Conservation (phyloP, 2,329 filamentous ascomycete genomes). For the Pseudogymnoascus destructans region DNA sequence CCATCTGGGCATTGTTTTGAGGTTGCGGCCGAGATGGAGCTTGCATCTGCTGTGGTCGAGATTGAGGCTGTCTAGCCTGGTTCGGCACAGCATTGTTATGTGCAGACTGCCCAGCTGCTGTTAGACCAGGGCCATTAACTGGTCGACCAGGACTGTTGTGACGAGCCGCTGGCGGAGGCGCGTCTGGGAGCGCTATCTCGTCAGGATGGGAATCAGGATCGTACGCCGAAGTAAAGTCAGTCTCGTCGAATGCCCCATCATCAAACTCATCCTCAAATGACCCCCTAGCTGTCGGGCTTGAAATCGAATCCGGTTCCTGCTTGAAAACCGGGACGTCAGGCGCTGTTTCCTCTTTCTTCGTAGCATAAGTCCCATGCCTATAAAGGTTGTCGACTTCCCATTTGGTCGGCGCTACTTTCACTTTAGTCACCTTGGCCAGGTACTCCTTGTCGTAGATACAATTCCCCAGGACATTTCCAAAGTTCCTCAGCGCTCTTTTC, state of each 20-base stretch:
- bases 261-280: slow-evolving; percentile 40
- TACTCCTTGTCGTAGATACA: slow-evolving; percentile 98
- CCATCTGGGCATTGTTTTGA: slow-evolving; percentile 11
- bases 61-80: slow-evolving; percentile 23
- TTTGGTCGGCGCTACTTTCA: slow-evolving; percentile 66
- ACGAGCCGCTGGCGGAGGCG: slow-evolving; percentile 15
- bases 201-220: slow-evolving; percentile 55
- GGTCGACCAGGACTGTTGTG: slow-evolving; percentile 16
- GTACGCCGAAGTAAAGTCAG: slow-evolving; percentile 57
- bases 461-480: slow-evolving; percentile 95
- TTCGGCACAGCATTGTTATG: slow-evolving; percentile 15
- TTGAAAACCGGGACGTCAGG: slow-evolving; percentile 21
- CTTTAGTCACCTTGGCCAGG: slow-evolving; percentile 73
- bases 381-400: slow-evolving; percentile 73
- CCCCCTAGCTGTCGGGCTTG: slow-evolving; percentile 27
- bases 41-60: slow-evolving; percentile 19
- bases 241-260: slow-evolving; percentile 58
- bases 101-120: slow-evolving; percentile 8
- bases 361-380: slow-evolving; percentile 56
- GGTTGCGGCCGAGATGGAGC: slow-evolving; percentile 21
- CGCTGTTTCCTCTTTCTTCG: slow-evolving; percentile 25
- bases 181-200: slow-evolving; percentile 48
- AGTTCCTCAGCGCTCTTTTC: slow-evolving; percentile 79
- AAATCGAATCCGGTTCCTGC: slow-evolving; percentile 11
- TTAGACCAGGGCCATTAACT: slow-evolving; percentile 11